Conservation (phyloP, 163 green algal species). For the Chloromonas sp. region DNA sequence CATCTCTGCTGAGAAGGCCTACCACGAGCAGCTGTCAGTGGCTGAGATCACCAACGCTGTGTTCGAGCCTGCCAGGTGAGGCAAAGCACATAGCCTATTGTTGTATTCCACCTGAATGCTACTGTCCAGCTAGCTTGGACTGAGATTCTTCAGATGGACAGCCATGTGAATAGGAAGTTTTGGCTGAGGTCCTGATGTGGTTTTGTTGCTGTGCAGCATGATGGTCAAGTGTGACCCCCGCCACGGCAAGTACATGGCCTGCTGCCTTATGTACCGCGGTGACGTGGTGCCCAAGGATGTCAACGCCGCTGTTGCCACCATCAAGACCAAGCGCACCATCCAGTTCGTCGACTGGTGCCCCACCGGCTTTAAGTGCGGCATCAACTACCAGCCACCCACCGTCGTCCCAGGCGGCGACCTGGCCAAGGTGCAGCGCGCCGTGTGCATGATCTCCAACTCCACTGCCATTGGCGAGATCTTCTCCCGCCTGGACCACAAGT, state of each 20-base stretch:
- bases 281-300: slow-evolving; percentile 98
- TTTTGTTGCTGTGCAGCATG: slow-evolving; percentile 57
- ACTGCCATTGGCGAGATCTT: slow-evolving; percentile 98
- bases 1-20: slow-evolving; percentile 98
- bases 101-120: too few relatives aligned
- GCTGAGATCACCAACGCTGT: slow-evolving; percentile 97
- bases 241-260: slow-evolving; percentile 99
- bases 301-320: slow-evolving; percentile 93
- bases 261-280: slow-evolving; percentile 99
- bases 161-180: too few relatives aligned
- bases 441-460: slow-evolving; percentile 99
- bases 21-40: slow-evolving; percentile 99
- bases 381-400: slow-evolving; percentile 96
- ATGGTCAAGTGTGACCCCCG: slow-evolving; percentile 99
- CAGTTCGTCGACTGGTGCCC: slow-evolving; percentile 89
- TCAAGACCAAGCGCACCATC: slow-evolving; percentile 99
- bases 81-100: too few relatives aligned
- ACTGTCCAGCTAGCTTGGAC: too few relatives aligned
- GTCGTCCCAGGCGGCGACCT: slow-evolving; percentile 96
- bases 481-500: slow-evolving; percentile 97
- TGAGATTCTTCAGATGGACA: too few relatives aligned
- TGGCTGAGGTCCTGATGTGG: too few relatives aligned
- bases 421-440: slow-evolving; percentile 97
- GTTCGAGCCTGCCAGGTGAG: slow-evolving; percentile 74
- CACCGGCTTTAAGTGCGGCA: slow-evolving; percentile 89